These are phyloP conservation scores for Coniferiporia sulphurascens DNA, from an alignment of 1,284 basidiomycete genomes.

Conservation along the genomic window DNA sequence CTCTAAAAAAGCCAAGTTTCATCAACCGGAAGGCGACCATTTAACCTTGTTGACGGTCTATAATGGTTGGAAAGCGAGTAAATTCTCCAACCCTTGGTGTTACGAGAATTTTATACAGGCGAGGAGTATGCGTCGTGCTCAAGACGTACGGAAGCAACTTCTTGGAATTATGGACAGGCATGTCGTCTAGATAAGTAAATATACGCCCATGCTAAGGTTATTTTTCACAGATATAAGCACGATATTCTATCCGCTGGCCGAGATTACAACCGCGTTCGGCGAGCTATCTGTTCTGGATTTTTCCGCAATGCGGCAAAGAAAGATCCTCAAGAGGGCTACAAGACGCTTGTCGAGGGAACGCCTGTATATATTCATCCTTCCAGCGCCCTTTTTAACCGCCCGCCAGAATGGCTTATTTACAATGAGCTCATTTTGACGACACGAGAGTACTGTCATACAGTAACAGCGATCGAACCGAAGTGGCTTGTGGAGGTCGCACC, in stretches of 20 bases:
- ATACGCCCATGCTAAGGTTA: constrained; percentile 10
- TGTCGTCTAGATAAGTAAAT: constrained; percentile 23
- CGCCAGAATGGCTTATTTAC: constrained; percentile 77
- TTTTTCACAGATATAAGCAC: constrained; percentile 75
- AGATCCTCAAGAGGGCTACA: constrained; percentile 94
- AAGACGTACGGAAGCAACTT: constrained; percentile 96
- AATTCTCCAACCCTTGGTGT: constrained; percentile 96
- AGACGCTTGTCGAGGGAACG: constrained; percentile 95
- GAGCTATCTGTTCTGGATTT: constrained; percentile 95
- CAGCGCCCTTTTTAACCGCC: constrained; percentile 94
- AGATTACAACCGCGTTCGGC: constrained; percentile 91
- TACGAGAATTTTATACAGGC: constrained; percentile 98
- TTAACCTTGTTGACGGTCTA: constrained; percentile 94
- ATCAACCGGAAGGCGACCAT: constrained; percentile 97
- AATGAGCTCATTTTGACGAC: constrained; percentile 73
- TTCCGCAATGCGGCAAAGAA: constrained; percentile 97
- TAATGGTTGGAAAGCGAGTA: constrained; percentile 96
- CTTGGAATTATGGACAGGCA: constrained; percentile 98
- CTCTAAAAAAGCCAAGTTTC: constrained; percentile 98
- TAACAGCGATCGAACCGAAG: constrained; percentile 95
- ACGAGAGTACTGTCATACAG: constrained; percentile 94
- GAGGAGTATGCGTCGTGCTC: constrained; percentile 93
- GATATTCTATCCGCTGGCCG: constrained; percentile 89
- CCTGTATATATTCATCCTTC: constrained; percentile 98
- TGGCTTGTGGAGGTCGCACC: constrained; percentile 99